Evolutionary conservation across 257 asterid species (phyloP).

Genomic region (Solanum medicagineum): DNA sequence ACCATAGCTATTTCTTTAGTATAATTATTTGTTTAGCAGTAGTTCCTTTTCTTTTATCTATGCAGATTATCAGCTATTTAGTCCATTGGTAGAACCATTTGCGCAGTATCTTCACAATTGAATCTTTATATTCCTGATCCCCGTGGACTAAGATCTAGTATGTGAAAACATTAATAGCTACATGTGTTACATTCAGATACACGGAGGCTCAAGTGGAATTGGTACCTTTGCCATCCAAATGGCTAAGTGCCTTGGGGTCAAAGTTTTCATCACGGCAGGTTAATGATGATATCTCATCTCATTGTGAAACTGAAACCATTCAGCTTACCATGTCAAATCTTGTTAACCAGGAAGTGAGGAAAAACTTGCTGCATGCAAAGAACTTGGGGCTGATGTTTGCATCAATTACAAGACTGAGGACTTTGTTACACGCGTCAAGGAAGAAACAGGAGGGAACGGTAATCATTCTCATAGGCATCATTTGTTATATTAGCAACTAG

Average conservation of each 20-base stretch:
- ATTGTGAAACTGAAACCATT: not conserved
- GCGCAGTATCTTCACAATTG: not conserved
- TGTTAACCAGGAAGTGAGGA: constrained; percentile 67
- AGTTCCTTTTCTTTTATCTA: not conserved
- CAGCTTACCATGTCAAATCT: not conserved
- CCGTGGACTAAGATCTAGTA: not conserved
- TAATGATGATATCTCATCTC: not conserved
- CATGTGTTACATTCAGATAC: constrained; percentile 43
- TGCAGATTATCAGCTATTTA: not conserved
- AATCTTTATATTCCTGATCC: not conserved
- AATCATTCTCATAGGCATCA: not conserved
- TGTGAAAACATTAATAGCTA: not conserved
- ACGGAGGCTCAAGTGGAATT: constrained; percentile 98
- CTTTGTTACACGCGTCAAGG: constrained; percentile 76
- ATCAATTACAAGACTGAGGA: constrained; percentile 92
- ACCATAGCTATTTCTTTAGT: not conserved
- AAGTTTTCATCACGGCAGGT: constrained; percentile 95
- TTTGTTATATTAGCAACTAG: not conserved
- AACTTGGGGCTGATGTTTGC: constrained; percentile 91
- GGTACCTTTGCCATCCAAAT: constrained; percentile 96
- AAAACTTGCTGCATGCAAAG: constrained; percentile 84
- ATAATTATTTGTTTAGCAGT: not conserved
- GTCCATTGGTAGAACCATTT: not conserved
- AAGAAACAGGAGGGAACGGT: constrained; percentile 96
- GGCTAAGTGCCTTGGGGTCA: constrained; percentile 64